Percentiles rank a stretch among this genome's conserved stretches.
Evolutionary conservation across 495 filamentous ascomycete genomes (phyloP).

Genomic region (Talaromyces adpressus): DNA sequence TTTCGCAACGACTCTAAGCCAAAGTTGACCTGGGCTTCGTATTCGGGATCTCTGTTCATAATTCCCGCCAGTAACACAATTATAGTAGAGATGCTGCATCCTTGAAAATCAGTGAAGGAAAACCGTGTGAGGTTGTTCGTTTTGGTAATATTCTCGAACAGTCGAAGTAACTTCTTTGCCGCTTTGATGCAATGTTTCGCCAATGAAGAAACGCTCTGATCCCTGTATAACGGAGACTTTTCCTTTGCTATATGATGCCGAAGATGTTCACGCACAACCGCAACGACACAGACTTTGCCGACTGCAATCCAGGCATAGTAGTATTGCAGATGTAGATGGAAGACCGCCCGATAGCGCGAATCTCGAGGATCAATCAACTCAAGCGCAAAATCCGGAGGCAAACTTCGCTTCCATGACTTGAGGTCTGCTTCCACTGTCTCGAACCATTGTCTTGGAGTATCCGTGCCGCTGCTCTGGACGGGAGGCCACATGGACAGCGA

Average conservation of each 20-base stretch:
- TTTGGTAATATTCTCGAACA: constrained; percentile 14
- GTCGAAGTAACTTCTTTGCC: constrained; percentile 13
- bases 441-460: neutral
- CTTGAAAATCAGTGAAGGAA: constrained; percentile 27
- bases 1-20: constrained; percentile 16
- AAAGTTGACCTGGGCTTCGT: constrained; percentile 14
- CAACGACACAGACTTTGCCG: neutral
- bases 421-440: neutral
- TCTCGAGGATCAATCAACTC: neutral
- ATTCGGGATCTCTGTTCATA: constrained; percentile 16
- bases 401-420: neutral
- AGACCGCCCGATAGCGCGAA: neutral
- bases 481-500: neutral
- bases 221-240: neutral
- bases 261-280: neutral
- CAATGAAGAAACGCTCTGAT: neutral
- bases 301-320: neutral
- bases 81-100: constrained; percentile 25
- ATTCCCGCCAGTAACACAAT: constrained; percentile 21
- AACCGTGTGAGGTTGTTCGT: constrained; percentile 16
- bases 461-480: neutral
- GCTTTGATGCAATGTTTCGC: constrained; percentile 13
- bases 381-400: neutral
- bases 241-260: neutral
- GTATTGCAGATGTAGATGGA: neutral